Evolutionary conservation across 2,329 filamentous ascomycete genomes (phyloP).

Genomic region (Fusarium equiseti): DNA sequence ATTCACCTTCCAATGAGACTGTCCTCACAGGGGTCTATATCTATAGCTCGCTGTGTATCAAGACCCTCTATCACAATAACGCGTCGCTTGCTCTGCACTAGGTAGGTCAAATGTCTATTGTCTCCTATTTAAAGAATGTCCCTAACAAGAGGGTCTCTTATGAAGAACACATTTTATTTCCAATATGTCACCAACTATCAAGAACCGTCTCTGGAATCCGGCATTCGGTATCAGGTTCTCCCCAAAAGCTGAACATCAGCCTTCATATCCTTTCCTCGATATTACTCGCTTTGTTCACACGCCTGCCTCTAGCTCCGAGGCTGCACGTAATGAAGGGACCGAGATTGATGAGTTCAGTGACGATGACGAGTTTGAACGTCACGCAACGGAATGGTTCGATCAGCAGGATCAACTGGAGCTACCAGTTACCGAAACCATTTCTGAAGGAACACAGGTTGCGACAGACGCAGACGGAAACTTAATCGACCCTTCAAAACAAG

Average conservation of each 20-base stretch:
- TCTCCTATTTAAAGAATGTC: constrained; percentile 15
- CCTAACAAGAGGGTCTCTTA: constrained; percentile 12
- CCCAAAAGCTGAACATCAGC: constrained; percentile 29
- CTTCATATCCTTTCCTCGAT: constrained; percentile 47
- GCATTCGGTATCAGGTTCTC: constrained; percentile 50
- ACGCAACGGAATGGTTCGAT: constrained; percentile 45
- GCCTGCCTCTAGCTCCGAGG: not conserved
- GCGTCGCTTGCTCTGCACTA: constrained; percentile 29
- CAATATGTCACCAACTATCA: constrained; percentile 38
- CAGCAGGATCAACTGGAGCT: constrained; percentile 35
- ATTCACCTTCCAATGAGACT: constrained; percentile 39
- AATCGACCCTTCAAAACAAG: constrained; percentile 2
- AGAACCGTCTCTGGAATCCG: constrained; percentile 48
- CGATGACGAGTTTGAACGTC: constrained; percentile 45
- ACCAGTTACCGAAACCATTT: not conserved
- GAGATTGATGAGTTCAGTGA: constrained; percentile 39
- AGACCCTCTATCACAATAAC: constrained; percentile 36
- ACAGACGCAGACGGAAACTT: constrained; percentile 12
- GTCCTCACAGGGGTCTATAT: constrained; percentile 32
- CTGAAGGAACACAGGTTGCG: constrained; percentile 13
- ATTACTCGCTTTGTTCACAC: constrained; percentile 46
- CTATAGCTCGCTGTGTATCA: constrained; percentile 49
- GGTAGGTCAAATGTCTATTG: constrained; percentile 22
- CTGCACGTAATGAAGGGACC: not conserved
- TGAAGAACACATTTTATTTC: constrained; percentile 20